Base-by-base conservation (phyloP, 805 yeast genomes). In the Tetrapisispora pingtungensis region DNA sequence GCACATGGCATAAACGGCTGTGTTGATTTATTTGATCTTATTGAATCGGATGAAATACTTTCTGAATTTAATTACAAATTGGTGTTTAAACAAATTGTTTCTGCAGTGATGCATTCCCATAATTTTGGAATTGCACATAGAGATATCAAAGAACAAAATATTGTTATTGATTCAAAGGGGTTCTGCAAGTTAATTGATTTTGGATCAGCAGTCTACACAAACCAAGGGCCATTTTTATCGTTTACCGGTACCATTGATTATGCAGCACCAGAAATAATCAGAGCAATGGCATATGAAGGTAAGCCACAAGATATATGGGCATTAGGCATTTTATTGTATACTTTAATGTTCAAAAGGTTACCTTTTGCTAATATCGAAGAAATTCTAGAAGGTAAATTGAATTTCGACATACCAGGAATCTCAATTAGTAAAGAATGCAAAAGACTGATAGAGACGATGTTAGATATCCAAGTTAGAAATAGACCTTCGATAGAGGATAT, bases 261-360 rank as follows among this genome's bases (percentile, higher is more conserved):
- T 61, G 97, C 97, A 0, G 93, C 97, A 0, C 97, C 98, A 0
- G 98, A 90, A 61, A 95, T 90, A 0, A 69, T 93, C 28, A 74
- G 78, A 42, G 98, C 97, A 1, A 79, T 78, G 46, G 81, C 87
- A 22, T 93, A 90, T 56, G 85, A 78, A 42, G 98, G 97, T 14
- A 82, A 78, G 59, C 90, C 95, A 2, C 98, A 90, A 62, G 98
- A 90, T 65, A 80, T 88, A 1, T 93, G 97, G 97, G 95, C 97
- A 0, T 70, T 90, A 56, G 98, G 98, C 0, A 81, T 90, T n/a
- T 68, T 90, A 48, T 68, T 90, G 15, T 93, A 89, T 66, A 90
- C 96, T 0, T 73, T 93, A 56, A 72, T 89, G 7, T 90, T 81
- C 70, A 86, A 88, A 57, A 97, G 90, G 59, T 87, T 88, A 54